phyloP scores from a whole-genome alignment of 164 flowering plant genomes.

The Magnolia kwangsiensis region DNA sequence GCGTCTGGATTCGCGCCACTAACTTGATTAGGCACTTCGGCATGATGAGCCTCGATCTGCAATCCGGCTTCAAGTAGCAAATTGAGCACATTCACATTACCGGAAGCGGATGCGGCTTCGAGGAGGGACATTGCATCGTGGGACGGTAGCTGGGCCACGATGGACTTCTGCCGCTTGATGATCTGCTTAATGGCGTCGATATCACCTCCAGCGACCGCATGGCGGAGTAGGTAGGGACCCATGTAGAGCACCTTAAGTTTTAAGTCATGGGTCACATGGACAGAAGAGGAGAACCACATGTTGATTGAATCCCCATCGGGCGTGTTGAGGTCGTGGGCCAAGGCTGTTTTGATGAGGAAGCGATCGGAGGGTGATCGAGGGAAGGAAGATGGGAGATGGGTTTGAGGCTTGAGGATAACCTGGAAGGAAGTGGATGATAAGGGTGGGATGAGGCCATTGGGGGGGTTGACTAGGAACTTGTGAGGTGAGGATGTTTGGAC shows the following conservation, averaged over 20 bases:
- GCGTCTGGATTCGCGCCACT: background rate
- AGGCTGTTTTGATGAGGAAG: conserved; percentile 57
- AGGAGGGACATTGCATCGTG: conserved; percentile 40
- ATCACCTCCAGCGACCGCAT: conserved; percentile 41
- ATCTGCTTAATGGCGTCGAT: conserved; percentile 39
- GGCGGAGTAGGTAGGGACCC: conserved; percentile 54
- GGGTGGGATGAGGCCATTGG: conserved; percentile 58
- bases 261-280: conserved; percentile 37
- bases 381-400: conserved; percentile 49
- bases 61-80: conserved; percentile 47
- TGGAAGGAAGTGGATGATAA: conserved; percentile 50
- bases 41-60: conserved; percentile 6
- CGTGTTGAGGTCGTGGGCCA: conserved; percentile 20
- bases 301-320: conserved; percentile 23
- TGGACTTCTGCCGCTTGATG: conserved; percentile 43
- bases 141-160: conserved; percentile 28
- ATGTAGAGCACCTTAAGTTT: conserved; percentile 68
- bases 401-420: conserved; percentile 66
- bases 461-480: conserved; percentile 73
- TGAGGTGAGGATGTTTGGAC: conserved; percentile 79
- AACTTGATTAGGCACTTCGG: background rate
- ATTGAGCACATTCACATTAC: conserved; percentile 34
- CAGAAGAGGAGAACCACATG: conserved; percentile 34
- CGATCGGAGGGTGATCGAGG: conserved; percentile 75
- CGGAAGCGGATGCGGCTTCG: conserved; percentile 35